phyloP scores from a whole-genome alignment of 257 asterid genomes.

The Verbena officinalis region DNA sequence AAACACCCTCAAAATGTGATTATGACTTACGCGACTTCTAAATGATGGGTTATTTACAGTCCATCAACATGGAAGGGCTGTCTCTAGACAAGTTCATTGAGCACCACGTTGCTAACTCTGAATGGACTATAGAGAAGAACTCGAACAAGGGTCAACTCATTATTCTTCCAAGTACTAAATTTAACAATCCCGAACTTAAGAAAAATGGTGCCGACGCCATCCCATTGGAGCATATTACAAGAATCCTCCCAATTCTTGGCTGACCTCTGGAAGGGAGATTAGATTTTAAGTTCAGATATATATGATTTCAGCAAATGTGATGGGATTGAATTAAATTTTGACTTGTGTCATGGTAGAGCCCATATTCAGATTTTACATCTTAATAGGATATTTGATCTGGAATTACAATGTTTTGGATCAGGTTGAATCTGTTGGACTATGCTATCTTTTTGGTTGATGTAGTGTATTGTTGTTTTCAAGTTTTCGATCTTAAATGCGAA shows the following conservation, averaged over 20 bases:
- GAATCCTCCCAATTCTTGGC: constrained; percentile 81
- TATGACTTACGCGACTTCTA: not conserved
- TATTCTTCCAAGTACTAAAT: constrained; percentile 64
- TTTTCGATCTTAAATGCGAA: too few species aligned
- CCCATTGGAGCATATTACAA: constrained; percentile 68
- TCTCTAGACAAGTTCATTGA: constrained; percentile 79
- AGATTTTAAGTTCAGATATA: not conserved
- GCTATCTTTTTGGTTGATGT: constrained; percentile 4
- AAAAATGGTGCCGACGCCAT: constrained; percentile 61
- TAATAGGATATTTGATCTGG: not conserved
- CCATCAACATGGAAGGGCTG: constrained; percentile 74
- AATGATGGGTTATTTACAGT: constrained; percentile 43
- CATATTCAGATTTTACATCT: not conserved
- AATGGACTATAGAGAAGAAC: constrained; percentile 71
- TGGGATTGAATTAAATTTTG: not conserved
- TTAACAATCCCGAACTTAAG: constrained; percentile 82
- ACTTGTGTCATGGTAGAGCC: not conserved
- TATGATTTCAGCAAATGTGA: constrained; percentile 1
- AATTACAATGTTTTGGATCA: not conserved
- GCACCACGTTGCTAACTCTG: constrained; percentile 60
- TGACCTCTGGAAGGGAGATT: constrained; percentile 28
- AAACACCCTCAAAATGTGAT: too few species aligned
- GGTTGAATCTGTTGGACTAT: too few species aligned
- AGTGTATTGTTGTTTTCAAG: too few species aligned
- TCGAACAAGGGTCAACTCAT: constrained; percentile 60